These are phyloP conservation scores for Mycocalia duriaeana DNA, from an alignment of 1,284 basidiomycete genomes.

Conservation along the genomic window DNA sequence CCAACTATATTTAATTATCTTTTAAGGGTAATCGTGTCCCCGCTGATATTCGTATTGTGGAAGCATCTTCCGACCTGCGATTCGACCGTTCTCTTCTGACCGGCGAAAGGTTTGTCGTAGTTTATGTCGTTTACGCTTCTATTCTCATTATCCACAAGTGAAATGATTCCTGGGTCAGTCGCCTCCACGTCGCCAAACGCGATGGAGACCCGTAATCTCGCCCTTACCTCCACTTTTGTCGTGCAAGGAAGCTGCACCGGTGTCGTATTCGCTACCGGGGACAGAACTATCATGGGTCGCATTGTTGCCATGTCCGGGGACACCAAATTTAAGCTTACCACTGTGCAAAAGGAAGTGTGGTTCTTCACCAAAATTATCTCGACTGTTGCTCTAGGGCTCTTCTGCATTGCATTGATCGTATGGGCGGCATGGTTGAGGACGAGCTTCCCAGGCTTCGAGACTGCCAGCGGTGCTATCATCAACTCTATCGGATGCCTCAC, in stretches of 20 bases:
- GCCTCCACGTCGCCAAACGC: no score
- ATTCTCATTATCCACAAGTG: no score
- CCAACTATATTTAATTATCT: no score
- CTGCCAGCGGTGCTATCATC: no score
- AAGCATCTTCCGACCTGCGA: slow-evolving; percentile 51
- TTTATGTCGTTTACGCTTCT: not conserved
- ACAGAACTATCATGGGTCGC: slow-evolving; percentile 50
- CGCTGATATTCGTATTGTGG: slow-evolving; percentile 62
- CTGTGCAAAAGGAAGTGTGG: slow-evolving; percentile 39
- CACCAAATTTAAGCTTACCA: slow-evolving; percentile 36
- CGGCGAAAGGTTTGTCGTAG: slow-evolving; percentile 33
- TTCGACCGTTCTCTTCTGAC: slow-evolving; percentile 62
- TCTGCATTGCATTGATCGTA: slow-evolving; percentile 45
- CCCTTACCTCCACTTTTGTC: slow-evolving; percentile 59
- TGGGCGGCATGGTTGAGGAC: slow-evolving; percentile 15
- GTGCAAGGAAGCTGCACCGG: slow-evolving; percentile 50
- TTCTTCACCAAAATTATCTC: slow-evolving; percentile 41
- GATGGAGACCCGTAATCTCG: slow-evolving; percentile 51
- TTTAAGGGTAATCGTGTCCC: slow-evolving; percentile 67
- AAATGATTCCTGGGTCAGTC: no score
- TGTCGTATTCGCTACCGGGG: slow-evolving; percentile 52
- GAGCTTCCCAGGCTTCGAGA: no score
- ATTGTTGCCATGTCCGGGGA: slow-evolving; percentile 50
- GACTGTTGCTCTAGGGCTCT: slow-evolving; percentile 35
- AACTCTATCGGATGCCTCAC: no score